Conservation (phyloP, 768 basidiomycete genomes). For the Trametes maxima region DNA sequence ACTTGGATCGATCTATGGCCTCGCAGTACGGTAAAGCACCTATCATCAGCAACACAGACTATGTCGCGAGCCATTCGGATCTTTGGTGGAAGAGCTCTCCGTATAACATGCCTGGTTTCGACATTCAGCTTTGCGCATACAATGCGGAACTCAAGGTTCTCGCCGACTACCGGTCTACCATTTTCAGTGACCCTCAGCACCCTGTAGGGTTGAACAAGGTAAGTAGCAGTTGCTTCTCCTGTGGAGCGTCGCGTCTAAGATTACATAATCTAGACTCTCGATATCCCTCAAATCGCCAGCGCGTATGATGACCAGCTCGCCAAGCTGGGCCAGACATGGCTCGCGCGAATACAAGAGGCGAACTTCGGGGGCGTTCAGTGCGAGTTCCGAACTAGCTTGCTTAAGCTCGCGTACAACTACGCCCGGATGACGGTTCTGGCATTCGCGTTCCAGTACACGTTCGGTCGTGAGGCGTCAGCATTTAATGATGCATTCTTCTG, state of each 20-base stretch:
- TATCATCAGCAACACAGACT: constrained; percentile 76
- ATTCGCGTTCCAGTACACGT: constrained; percentile 45
- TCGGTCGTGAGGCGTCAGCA: constrained; percentile 26
- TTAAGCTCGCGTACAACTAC: constrained; percentile 36
- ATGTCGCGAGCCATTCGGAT: constrained; percentile 69
- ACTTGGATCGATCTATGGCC: constrained; percentile 86
- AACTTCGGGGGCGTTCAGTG: constrained; percentile 58
- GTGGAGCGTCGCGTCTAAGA: neutral
- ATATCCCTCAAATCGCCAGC: constrained; percentile 64
- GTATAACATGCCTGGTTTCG: constrained; percentile 72
- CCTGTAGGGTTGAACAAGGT: constrained; percentile 81
- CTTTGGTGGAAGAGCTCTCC: constrained; percentile 71
- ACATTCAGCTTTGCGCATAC: constrained; percentile 80
- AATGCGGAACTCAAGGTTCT: constrained; percentile 73
- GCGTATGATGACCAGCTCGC: constrained; percentile 73
- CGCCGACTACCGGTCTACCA: constrained; percentile 57
- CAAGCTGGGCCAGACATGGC: constrained; percentile 57
- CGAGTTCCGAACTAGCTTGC: constrained; percentile 33
- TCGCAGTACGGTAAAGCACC: constrained; percentile 88
- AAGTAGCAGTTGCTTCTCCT: neutral
- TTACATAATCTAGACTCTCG: constrained; percentile 47
- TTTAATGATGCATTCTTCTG: constrained; percentile 28
- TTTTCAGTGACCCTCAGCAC: constrained; percentile 73
- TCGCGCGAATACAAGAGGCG: constrained; percentile 45
- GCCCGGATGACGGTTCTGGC: constrained; percentile 44